Evolutionary conservation across 2,329 filamentous ascomycete genomes (phyloP).

Genomic region (Lecanicillium sp.): DNA sequence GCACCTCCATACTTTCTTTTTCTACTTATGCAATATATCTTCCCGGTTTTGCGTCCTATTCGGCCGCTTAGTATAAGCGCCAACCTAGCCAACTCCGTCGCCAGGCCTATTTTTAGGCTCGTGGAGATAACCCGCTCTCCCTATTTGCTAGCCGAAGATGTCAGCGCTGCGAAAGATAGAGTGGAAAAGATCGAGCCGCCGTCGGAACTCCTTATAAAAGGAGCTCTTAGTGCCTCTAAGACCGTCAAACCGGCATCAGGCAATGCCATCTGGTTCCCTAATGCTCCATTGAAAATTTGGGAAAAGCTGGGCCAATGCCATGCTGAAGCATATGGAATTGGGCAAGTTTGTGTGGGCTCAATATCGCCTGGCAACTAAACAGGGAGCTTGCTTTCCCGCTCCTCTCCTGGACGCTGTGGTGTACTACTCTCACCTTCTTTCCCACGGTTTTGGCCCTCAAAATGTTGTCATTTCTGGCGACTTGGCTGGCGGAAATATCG

Average conservation of each 20-base stretch:
- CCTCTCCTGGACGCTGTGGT: conserved; percentile 21
- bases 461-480: conserved; percentile 22
- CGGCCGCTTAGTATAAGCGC: not conserved
- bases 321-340: conserved; percentile 13
- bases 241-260: not conserved
- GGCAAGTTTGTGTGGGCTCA: conserved; percentile 18
- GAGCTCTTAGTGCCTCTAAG: not conserved
- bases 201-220: not conserved
- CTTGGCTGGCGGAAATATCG: conserved; percentile 21
- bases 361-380: conserved; percentile 17
- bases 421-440: conserved; percentile 17
- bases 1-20: conserved; percentile 4
- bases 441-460: conserved; percentile 13
- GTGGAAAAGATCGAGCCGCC: not conserved
- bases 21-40: not conserved
- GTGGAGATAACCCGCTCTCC: conserved; percentile 3
- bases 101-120: conserved; percentile 1
- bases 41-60: not conserved
- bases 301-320: conserved; percentile 14
- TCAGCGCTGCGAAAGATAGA: not conserved
- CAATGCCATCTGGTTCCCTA: conserved; percentile 6
- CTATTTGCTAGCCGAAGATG: not conserved
- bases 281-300: conserved; percentile 15
- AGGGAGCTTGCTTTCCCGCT: conserved; percentile 18
- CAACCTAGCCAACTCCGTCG: conserved; percentile 4